Percentiles rank a stretch among this genome's conserved stretches.
Conservation (phyloP, 1,139 yeast species). For the Debaryomyces robertsiae region DNA sequence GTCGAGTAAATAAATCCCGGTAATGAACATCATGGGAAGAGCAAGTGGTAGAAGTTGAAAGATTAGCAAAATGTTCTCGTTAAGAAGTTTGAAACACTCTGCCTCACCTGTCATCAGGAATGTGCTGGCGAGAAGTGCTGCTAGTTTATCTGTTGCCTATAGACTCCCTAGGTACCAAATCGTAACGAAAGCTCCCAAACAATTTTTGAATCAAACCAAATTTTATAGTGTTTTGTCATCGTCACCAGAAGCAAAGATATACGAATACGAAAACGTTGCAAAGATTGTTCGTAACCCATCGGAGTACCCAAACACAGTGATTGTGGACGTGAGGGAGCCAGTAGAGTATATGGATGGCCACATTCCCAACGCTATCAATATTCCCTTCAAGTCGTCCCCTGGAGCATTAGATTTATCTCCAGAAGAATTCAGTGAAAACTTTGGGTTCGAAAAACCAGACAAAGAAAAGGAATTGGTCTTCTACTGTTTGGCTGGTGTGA, state of each 20-base stretch:
- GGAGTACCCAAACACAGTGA: slow-evolving; percentile 44
- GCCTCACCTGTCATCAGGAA: slow-evolving; percentile 11
- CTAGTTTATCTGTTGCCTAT: slow-evolving; percentile 91
- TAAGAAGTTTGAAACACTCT: slow-evolving; percentile 12
- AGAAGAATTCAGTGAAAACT: slow-evolving; percentile 78
- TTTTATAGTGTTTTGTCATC: slow-evolving; percentile 34
- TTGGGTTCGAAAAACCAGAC: slow-evolving; percentile 83
- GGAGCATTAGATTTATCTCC: slow-evolving; percentile 84
- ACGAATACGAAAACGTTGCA: slow-evolving; percentile 60
- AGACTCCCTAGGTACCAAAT: slow-evolving; percentile 52
- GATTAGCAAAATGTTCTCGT: slow-evolving; percentile 11
- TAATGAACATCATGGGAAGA: background rate
- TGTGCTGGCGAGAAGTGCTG: slow-evolving; percentile 39
- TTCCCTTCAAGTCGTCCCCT: slow-evolving; percentile 89
- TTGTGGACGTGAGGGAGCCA: slow-evolving; percentile 93
- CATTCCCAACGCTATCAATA: slow-evolving; percentile 82
- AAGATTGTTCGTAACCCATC: slow-evolving; percentile 43
- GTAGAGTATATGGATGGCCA: slow-evolving; percentile 69
- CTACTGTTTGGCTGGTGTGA: slow-evolving; percentile 91
- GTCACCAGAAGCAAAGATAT: slow-evolving; percentile 50
- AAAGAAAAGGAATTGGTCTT: slow-evolving; percentile 75
- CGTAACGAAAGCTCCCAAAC: slow-evolving; percentile 2
- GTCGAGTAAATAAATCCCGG: slow-evolving; percentile 3
- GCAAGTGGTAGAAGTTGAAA: background rate
- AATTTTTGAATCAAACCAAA: slow-evolving; percentile 16